A percentile compares a stretch with the other conserved stretches of the same genome.
phyloP scores from a whole-genome alignment of 352 stramenopile genomes.

The Phytophthora megakarya region DNA sequence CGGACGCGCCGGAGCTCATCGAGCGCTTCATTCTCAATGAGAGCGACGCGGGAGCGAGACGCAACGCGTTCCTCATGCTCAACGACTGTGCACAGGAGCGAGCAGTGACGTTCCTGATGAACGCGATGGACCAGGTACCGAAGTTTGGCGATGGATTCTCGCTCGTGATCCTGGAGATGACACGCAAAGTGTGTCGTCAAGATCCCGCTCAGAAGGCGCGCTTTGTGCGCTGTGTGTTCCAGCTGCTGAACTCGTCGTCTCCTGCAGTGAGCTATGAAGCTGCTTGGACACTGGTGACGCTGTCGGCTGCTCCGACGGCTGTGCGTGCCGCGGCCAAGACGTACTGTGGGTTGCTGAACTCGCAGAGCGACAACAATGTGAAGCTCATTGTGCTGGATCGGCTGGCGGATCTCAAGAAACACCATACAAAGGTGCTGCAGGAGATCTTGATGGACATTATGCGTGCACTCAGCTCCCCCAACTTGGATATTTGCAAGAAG shows the following conservation, averaged over 20 bases:
- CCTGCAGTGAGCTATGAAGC: slow-evolving; percentile 97
- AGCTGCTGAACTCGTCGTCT: slow-evolving; percentile 94
- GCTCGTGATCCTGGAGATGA: slow-evolving; percentile 99
- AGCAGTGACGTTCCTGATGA: slow-evolving; percentile 98
- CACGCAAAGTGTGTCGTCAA: slow-evolving; percentile 96
- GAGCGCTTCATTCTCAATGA: slow-evolving; percentile 94
- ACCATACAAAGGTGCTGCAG: slow-evolving; percentile 97
- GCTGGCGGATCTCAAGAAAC: slow-evolving; percentile 97
- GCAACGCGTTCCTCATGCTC: slow-evolving; percentile 99
- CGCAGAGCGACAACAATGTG: slow-evolving; percentile 99
- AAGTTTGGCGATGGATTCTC: slow-evolving; percentile 98
- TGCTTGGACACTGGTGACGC: slow-evolving; percentile 98
- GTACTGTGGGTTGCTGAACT: slow-evolving; percentile 97
- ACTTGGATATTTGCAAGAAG: slow-evolving; percentile 99
- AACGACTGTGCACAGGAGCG: slow-evolving; percentile 98
- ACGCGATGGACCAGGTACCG: slow-evolving; percentile 95
- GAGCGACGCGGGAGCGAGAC: slow-evolving; percentile 92
- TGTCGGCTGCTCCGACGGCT: slow-evolving; percentile 98
- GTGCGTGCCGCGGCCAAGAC: slow-evolving; percentile 97
- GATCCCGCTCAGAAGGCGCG: slow-evolving; percentile 98
- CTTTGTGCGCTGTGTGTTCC: slow-evolving; percentile 99
- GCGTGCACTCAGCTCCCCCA: slow-evolving; percentile 95
- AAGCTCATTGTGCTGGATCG: slow-evolving; percentile 99
- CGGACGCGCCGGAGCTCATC: slow-evolving; percentile 98
- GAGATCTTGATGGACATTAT: slow-evolving; percentile 99